Base-by-base conservation (phyloP, 768 basidiomycete genomes). In the Boletus vermiculosoides region DNA sequence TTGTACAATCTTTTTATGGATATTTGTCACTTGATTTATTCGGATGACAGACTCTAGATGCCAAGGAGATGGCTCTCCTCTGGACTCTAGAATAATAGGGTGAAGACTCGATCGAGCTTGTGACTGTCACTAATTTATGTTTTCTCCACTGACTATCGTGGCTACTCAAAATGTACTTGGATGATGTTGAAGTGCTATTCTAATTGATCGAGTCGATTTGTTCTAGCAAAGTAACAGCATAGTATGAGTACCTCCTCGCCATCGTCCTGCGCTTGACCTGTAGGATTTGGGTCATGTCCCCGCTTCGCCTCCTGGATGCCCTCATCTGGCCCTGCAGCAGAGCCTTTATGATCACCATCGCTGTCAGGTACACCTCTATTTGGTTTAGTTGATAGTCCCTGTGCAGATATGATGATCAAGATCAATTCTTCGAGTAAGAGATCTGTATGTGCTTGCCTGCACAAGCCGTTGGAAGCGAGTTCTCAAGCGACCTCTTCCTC, bases 201-300 rank as follows among this genome's bases (percentile, higher is more conserved):
- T 40, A 23, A 25, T 47, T 50, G 54, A 50, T 64, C 55, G 49
- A 42, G 56, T 31, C 56, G 59, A 28, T 34, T 60, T 30, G 59
- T 61, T 58, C 67, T 58, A 41, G 61, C 55, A n/a, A 67, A 67
- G 56, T 69, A 69, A 44, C 67, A 69, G 15, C 67, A 68, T 23
- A 68, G 49, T 45, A 68, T 61, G 36, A 66, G 52, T 0, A 65
- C 46, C 30, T 69, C 67, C 2, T 61, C 57, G 12, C 40, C 56
- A 15, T 69, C 63, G 5, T 68, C 62, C 28, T 45, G 46, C 11
- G n/a, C n/a, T 2, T 50, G 48, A 12, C 22, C 11, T 3, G 6
- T 42, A 8, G 39, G 25, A 34, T 53, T 30, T 45, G 56, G 57
- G 11, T 50, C 40, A 23, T 57, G 42, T 22, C 44, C 47, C 12